Conservation (phyloP, 164 flowering plant genomes). For the Magnolia officinalis region DNA sequence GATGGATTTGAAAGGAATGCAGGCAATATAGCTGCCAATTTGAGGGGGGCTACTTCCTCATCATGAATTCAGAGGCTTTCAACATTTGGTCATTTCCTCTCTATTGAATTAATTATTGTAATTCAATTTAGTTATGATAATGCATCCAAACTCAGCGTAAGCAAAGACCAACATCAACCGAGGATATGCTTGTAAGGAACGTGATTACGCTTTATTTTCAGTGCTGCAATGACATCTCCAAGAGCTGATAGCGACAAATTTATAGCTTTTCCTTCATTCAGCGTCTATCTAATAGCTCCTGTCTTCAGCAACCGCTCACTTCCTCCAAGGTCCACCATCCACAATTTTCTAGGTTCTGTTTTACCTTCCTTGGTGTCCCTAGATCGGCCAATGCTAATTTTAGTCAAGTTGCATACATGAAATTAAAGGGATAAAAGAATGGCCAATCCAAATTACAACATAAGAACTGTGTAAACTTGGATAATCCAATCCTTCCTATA, state of each 20-base stretch:
- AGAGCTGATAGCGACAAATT: slow-evolving; percentile 87
- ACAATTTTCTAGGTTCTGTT: slow-evolving; percentile 52
- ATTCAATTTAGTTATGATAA: too few relatives aligned
- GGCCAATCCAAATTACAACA: slow-evolving; percentile 27
- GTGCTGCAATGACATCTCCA: slow-evolving; percentile 78
- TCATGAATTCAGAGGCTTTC: background rate
- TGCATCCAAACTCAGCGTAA: background rate
- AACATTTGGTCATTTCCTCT: background rate
- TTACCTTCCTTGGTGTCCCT: slow-evolving; percentile 32
- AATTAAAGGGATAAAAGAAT: slow-evolving; percentile 45
- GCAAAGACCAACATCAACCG: slow-evolving; percentile 5
- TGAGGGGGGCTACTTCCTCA: background rate
- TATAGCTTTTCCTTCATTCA: slow-evolving; percentile 83
- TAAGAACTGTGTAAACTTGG: slow-evolving; percentile 5
- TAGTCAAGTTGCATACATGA: slow-evolving; percentile 56
- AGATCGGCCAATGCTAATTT: slow-evolving; percentile 52
- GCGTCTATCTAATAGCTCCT: slow-evolving; percentile 72
- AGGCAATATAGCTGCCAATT: background rate
- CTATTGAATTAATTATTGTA: background rate
- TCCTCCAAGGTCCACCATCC: slow-evolving; percentile 97
- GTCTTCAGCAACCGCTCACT: slow-evolving; percentile 79
- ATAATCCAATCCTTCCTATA: too few relatives aligned
- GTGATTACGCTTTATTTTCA: slow-evolving; percentile 62
- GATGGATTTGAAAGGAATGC: background rate
- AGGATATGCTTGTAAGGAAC: slow-evolving; percentile 70